Conservation (phyloP, 2,329 filamentous ascomycete genomes). For the Xylariaceae sp. region DNA sequence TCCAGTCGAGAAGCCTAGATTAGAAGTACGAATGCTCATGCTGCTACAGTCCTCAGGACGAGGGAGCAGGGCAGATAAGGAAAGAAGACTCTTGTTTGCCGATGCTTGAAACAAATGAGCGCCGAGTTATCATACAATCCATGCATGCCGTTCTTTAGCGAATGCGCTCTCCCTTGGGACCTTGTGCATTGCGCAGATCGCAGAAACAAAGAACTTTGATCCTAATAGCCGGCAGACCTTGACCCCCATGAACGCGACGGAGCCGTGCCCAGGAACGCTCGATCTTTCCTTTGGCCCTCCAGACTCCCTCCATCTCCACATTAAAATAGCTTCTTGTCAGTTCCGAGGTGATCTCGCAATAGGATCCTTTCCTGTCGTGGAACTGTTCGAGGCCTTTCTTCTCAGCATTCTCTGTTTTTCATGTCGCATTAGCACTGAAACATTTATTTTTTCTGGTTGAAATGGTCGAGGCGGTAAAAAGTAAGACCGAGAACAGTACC, state of each 20-base stretch:
- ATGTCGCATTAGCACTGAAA: too few relatives aligned
- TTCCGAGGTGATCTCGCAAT: conserved; percentile 15
- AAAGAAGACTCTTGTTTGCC: too few relatives aligned
- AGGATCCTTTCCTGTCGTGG: conserved; percentile 15
- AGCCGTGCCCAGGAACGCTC: not conserved
- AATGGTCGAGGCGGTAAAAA: too few relatives aligned
- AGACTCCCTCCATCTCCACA: not conserved
- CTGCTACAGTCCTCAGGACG: too few relatives aligned
- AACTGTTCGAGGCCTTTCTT: conserved; percentile 12
- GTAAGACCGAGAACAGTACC: too few relatives aligned
- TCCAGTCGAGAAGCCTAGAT: too few relatives aligned
- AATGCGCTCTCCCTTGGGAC: not conserved
- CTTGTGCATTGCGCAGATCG: not conserved
- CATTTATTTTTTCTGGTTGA: too few relatives aligned
- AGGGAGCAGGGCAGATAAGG: too few relatives aligned
- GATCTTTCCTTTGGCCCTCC: not conserved
- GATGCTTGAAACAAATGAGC: too few relatives aligned
- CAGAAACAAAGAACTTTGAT: not conserved
- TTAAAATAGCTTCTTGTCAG: conserved; percentile 4
- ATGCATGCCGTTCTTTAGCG: too few relatives aligned
- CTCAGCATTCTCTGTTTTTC: conserved; percentile 13
- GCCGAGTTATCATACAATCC: too few relatives aligned
- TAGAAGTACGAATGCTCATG: too few relatives aligned
- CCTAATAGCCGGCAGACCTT: not conserved
- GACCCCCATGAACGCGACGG: not conserved